Percentiles rank a stretch among this genome's conserved stretches.
These are phyloP conservation scores for Phytophthora meadii DNA, from an alignment of 352 stramenopile species.

Conservation along the genomic window DNA sequence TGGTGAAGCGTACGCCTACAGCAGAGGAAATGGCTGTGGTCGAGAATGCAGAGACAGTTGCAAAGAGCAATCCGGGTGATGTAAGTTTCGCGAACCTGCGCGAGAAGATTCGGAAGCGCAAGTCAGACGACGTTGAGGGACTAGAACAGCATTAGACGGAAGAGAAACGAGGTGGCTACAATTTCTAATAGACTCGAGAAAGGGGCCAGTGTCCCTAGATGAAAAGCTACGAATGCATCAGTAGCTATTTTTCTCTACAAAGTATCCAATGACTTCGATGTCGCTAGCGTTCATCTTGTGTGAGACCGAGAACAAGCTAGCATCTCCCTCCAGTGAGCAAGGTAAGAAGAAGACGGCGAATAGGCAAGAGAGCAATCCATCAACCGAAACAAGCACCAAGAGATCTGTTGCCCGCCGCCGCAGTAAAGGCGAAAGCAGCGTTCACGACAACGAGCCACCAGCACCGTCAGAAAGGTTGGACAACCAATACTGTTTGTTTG, in stretches of 20 bases:
- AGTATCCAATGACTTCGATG: constrained; percentile 34
- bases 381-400: neutral
- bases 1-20: constrained; percentile 69
- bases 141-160: constrained; percentile 25
- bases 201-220: neutral
- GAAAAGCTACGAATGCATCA: constrained; percentile 17
- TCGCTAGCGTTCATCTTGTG: constrained; percentile 46
- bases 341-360: constrained; percentile 2
- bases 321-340: constrained; percentile 8
- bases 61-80: constrained; percentile 37
- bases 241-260: constrained; percentile 17
- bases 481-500: neutral
- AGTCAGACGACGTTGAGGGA: constrained; percentile 48
- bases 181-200: constrained; percentile 13
- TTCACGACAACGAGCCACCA: neutral
- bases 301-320: constrained; percentile 3
- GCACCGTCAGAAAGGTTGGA: constrained; percentile 18
- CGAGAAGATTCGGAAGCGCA: constrained; percentile 79
- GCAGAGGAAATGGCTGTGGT: constrained; percentile 22
- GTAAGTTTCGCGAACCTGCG: constrained; percentile 76
- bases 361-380: neutral
- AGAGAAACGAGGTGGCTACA: constrained; percentile 8
- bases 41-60: constrained; percentile 15
- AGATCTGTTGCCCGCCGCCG: neutral
- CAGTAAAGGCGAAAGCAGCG: constrained; percentile 2